phyloP scores from a whole-genome alignment of 208 protist species.

The Trypanosoma avium region DNA sequence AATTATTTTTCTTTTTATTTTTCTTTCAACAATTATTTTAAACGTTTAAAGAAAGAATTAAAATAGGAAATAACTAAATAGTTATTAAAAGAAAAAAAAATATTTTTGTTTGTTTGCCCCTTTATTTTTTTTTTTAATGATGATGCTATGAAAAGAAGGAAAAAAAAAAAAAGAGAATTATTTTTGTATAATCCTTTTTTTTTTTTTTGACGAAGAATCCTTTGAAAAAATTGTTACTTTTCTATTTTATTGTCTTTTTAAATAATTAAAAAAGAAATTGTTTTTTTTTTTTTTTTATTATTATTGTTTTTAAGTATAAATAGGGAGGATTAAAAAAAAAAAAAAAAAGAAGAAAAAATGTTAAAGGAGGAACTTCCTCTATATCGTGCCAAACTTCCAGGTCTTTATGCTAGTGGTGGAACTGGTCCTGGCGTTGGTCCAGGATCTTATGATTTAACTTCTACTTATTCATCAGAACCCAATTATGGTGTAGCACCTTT shows the following conservation, averaged over 20 bases:
- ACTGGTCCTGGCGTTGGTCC: constrained; percentile 70
- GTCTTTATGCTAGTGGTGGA: constrained; percentile 19
- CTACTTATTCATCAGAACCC: not conserved
- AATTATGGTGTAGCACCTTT: constrained; percentile 70
- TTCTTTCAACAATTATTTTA: constrained; percentile 10
- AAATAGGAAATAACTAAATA: not conserved
- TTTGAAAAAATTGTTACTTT: constrained; percentile 6
- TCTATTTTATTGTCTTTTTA: not conserved
- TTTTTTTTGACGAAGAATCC: not conserved
- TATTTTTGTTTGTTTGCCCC: constrained; percentile 24
- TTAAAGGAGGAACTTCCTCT: constrained; percentile 74
- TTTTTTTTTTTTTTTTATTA: constrained; percentile 16
- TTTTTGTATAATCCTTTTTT: constrained; percentile 14
- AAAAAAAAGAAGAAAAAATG: constrained; percentile 19
- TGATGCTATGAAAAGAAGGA: constrained; percentile 8
- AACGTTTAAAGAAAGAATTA: not conserved
- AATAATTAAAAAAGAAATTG: not conserved
- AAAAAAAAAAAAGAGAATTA: not conserved
- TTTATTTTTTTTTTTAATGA: constrained; percentile 8
- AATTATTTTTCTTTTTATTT: constrained; percentile 22
- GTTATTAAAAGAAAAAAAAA: too few species aligned
- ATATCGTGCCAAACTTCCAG: constrained; percentile 61
- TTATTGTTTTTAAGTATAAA: not conserved
- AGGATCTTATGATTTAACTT: constrained; percentile 65
- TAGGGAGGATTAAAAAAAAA: not conserved